Evolutionary conservation across 805 yeast genomes (phyloP).

Genomic region (Saturnispora sanitii): DNA sequence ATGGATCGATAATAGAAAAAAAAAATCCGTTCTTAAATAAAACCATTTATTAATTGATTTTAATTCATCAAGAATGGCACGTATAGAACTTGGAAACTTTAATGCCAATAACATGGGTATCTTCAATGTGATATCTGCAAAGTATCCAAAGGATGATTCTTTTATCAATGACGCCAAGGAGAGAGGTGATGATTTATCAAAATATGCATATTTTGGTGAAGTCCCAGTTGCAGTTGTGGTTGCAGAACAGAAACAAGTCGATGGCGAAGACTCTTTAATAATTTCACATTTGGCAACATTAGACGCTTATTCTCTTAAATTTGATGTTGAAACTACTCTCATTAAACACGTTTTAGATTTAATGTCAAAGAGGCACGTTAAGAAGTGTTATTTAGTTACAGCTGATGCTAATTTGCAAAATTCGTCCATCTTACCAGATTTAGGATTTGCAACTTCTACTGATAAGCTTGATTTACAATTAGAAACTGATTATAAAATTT

Average conservation of each 20-base stretch:
- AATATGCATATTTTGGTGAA: slow-evolving; percentile 55
- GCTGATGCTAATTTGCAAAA: not conserved
- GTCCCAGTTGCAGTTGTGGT: slow-evolving; percentile 74
- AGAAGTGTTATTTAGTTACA: slow-evolving; percentile 30
- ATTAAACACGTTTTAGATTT: slow-evolving; percentile 47
- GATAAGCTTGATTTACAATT: not conserved
- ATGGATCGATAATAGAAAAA: not conserved
- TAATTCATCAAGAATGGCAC: not conserved
- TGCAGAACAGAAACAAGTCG: slow-evolving; percentile 39
- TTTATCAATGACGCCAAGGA: slow-evolving; percentile 42
- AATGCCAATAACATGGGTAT: slow-evolving; percentile 52
- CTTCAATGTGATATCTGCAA: slow-evolving; percentile 51
- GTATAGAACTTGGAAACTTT: slow-evolving; percentile 45
- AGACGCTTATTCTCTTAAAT: slow-evolving; percentile 43
- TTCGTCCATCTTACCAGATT: not conserved
- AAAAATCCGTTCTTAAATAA: not conserved
- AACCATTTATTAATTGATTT: not conserved
- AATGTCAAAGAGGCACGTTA: slow-evolving; percentile 44
- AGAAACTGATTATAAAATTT: not conserved
- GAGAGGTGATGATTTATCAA: slow-evolving; percentile 39
- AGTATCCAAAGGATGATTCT: slow-evolving; percentile 38
- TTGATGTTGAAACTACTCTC: slow-evolving; percentile 53
- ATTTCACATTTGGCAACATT: slow-evolving; percentile 35
- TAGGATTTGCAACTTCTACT: slow-evolving; percentile 13
- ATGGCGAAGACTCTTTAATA: slow-evolving; percentile 28